Base-by-base conservation (phyloP, 177 flowering plant genomes). In the Vitis hybrid region DNA sequence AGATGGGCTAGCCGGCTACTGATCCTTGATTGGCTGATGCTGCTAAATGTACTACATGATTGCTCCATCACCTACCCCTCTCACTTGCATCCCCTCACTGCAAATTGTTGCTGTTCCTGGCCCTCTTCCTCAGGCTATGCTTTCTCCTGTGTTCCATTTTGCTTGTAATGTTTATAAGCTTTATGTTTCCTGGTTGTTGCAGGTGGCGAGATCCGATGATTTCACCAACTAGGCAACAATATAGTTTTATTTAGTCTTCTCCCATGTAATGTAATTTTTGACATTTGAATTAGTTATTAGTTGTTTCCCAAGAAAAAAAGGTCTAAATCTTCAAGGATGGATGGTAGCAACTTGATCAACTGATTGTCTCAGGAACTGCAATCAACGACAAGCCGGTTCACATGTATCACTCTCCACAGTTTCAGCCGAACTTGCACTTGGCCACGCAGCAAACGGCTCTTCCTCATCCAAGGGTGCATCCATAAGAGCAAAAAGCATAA, bases 1-100 rank as follows among this genome's bases (percentile, higher is more conserved):
- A 58, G 94, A 89, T 60, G 88, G 87, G 13, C 57, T 75, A 56
- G 68, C 66, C 19, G 77, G 72, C 56, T 80, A 68, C 71, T 82
- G 76, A 80, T 21, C 64, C 23, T 57, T 19, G 54, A 49, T 21
- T 65, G 72, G 32, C 56, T 74, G 50, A 18, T 26, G 30, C 30
- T 26, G 30, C 30, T 26, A 3, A 26, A 26, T 26, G 30, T 26
- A 26, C 30, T 26, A 3, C 45, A 62, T 11, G 26, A 15, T 34
- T 18, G 62, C 62, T 26, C 30, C 30, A 26, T 26, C 30, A 26
- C 30, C 30, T 26, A 26, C 30, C 13, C 45, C 48, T 68, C 15
- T 57, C 48, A 52, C 52, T 40, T 70, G 69, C 62, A 62, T 23
- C 60, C 6, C 65, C 77, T 69, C 73, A 32, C 57, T 74, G 68